These are phyloP conservation scores for Calocybe gambosa DNA, from an alignment of 1,284 basidiomycete genomes.

Conservation along the genomic window DNA sequence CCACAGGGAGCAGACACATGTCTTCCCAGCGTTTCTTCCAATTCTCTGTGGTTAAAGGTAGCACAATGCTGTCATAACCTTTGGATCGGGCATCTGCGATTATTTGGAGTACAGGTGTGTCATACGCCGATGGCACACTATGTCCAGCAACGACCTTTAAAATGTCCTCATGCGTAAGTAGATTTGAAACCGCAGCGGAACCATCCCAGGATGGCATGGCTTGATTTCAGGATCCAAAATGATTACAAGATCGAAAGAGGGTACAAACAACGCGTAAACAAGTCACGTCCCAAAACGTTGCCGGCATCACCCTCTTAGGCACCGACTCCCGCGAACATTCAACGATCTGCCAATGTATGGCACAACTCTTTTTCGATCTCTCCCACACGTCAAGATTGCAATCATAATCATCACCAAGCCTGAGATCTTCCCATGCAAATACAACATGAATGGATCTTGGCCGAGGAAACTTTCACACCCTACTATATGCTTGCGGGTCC, in stretches of 20 bases:
- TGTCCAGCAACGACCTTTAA: constrained; percentile 15
- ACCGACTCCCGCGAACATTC: too few species aligned
- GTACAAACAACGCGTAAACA: constrained; percentile 24
- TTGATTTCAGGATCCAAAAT: not conserved
- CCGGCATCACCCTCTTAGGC: not conserved
- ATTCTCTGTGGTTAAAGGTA: constrained; percentile 82
- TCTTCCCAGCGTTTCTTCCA: constrained; percentile 89
- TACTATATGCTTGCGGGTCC: too few species aligned
- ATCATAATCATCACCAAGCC: too few species aligned
- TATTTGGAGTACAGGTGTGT: constrained; percentile 46
- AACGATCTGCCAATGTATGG: too few species aligned
- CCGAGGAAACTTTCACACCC: too few species aligned
- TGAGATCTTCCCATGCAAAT: too few species aligned
- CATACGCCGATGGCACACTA: constrained; percentile 11
- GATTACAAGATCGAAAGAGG: not conserved
- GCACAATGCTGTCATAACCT: constrained; percentile 62
- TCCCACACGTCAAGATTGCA: too few species aligned
- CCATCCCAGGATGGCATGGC: constrained; percentile 28
- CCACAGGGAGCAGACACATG: constrained; percentile 70
- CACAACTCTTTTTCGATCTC: too few species aligned
- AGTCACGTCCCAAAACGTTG: not conserved
- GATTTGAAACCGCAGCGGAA: constrained; percentile 30
- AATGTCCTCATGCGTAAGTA: constrained; percentile 27
- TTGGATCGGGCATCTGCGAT: constrained; percentile 45
- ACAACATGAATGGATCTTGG: too few species aligned